Conservation (phyloP, 148 eudicot species). For the Euryodendron excelsum region DNA sequence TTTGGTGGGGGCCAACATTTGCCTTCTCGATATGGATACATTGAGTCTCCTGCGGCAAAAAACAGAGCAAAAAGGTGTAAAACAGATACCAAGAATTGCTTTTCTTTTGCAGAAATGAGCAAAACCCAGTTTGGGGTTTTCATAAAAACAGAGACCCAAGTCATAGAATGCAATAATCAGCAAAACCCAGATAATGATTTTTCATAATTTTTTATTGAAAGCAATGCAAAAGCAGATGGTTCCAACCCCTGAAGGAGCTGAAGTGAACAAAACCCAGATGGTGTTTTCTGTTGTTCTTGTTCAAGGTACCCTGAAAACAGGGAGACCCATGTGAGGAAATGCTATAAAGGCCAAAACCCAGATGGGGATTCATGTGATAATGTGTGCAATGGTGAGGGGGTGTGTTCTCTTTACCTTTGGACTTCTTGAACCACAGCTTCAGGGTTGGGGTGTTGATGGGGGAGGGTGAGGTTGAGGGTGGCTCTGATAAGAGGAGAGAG, state of each 20-base stretch:
- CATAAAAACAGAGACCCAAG: neutral
- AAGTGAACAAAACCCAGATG: neutral
- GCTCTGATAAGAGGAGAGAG: constrained; percentile 24
- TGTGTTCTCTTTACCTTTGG: constrained; percentile 44
- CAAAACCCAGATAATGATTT: neutral
- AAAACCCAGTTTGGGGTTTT: constrained; percentile 8
- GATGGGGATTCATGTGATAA: neutral
- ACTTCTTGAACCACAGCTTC: constrained; percentile 71
- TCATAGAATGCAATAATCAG: neutral
- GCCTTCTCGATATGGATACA: constrained; percentile 60
- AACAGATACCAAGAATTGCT: constrained; percentile 5
- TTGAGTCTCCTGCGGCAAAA: constrained; percentile 64
- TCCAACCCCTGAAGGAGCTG: neutral
- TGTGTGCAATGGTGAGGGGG: neutral
- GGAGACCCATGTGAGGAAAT: constrained; percentile 6
- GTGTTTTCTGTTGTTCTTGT: neutral
- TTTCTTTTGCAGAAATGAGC: too few species aligned
- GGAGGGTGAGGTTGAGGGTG: constrained; percentile 50
- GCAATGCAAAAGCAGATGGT: neutral
- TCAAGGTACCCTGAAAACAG: neutral
- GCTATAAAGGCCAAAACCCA: constrained; percentile 8
- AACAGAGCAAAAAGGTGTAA: neutral
- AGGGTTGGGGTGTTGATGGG: constrained; percentile 75
- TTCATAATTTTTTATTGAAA: neutral
- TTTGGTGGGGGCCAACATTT: constrained; percentile 26